Evolutionary conservation across 495 filamentous ascomycete species (phyloP).

Genomic region (Tuber aestivum): DNA sequence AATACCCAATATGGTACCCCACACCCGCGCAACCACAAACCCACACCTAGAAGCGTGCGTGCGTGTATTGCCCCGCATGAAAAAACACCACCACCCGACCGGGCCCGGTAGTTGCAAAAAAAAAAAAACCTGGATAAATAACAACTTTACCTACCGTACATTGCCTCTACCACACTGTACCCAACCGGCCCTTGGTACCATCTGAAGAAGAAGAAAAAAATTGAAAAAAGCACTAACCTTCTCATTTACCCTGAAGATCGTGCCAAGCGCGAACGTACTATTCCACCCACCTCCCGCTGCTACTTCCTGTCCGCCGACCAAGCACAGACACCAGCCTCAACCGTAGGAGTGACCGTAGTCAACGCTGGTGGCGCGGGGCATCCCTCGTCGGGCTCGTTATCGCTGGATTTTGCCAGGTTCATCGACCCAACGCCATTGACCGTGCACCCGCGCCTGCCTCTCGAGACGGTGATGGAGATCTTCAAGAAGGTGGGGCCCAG

Average conservation of each 20-base stretch:
- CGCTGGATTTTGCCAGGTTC: slow-evolving; percentile 79
- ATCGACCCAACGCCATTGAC: slow-evolving; percentile 86
- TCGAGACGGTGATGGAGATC: slow-evolving; percentile 97
- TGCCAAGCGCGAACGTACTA: slow-evolving; percentile 65
- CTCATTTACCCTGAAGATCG: slow-evolving; percentile 48
- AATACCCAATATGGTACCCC: not conserved
- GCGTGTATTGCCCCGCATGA: not conserved
- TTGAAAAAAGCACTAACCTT: not conserved
- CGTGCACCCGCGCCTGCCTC: slow-evolving; percentile 81
- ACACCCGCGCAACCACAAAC: not conserved
- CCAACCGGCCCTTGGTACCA: not conserved
- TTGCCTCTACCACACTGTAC: not conserved
- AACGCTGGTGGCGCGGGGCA: not conserved
- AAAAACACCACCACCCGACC: not conserved
- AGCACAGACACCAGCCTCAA: slow-evolving; percentile 39
- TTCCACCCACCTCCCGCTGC: slow-evolving; percentile 62
- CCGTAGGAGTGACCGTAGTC: slow-evolving; percentile 48
- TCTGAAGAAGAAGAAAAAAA: not conserved
- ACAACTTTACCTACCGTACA: not conserved
- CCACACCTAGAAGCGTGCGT: not conserved
- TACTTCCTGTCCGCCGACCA: slow-evolving; percentile 63
- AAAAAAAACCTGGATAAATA: not conserved
- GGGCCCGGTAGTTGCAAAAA: slow-evolving; percentile 16
- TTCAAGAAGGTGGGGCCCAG: slow-evolving; percentile 98
- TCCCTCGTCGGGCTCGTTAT: slow-evolving; percentile 49